Conservation (phyloP, 2,329 filamentous ascomycete genomes). For the Scytalidium lignicola region DNA sequence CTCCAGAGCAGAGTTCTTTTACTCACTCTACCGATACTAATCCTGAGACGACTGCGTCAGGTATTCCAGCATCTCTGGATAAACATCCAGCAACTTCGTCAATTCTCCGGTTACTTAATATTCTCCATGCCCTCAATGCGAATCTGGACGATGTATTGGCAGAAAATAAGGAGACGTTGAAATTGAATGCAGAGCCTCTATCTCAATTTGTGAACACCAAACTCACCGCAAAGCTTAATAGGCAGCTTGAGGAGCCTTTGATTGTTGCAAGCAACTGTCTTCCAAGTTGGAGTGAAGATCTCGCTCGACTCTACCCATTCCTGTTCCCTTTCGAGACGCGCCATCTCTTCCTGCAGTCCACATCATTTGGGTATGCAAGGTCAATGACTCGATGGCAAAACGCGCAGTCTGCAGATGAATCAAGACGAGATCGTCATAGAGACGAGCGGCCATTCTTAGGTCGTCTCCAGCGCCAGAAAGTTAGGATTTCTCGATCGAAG, state of each 20-base stretch:
- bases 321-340: conserved; percentile 97
- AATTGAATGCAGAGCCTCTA: conserved; percentile 73
- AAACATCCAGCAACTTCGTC: conserved; percentile 81
- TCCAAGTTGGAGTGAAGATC: conserved; percentile 91
- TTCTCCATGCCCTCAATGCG: conserved; percentile 86
- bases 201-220: conserved; percentile 98
- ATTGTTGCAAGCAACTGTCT: conserved; percentile 97
- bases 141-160: conserved; percentile 88
- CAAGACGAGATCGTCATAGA: conserved; percentile 71
- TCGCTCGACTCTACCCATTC: conserved; percentile 91
- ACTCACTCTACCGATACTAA: conserved; percentile 44
- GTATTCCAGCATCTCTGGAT: conserved; percentile 71
- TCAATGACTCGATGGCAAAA: conserved; percentile 99
- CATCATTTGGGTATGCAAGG: conserved; percentile 93
- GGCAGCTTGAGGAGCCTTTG: conserved; percentile 91
- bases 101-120: conserved; percentile 82
- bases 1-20: conserved; percentile 64
- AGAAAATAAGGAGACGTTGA: conserved; percentile 66
- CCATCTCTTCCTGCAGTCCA: conserved; percentile 94
- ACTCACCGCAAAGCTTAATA: conserved; percentile 93
- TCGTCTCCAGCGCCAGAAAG: conserved; percentile 89
- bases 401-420: conserved; percentile 75
- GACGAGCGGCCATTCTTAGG: conserved; percentile 91
- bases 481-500: conserved; percentile 91
- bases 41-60: conserved; percentile 49